phyloP scores from a whole-genome alignment of 2,329 filamentous ascomycete species.

The Xylariaceae sp. region DNA sequence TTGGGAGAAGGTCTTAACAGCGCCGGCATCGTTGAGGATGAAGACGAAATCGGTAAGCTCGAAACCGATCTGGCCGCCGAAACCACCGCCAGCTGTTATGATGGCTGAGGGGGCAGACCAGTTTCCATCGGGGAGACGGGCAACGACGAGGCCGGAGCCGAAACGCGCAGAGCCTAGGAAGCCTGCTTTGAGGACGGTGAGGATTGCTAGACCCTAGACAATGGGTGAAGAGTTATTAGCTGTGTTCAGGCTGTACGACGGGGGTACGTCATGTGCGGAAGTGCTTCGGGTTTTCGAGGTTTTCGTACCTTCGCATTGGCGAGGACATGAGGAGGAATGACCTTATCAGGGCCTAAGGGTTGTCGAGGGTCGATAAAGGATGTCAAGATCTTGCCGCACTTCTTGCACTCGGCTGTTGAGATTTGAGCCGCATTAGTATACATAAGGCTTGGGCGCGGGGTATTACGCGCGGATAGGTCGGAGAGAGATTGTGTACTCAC shows the following conservation, averaged over 20 bases:
- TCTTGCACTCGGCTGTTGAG: constrained; percentile 84
- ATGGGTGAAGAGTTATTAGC: constrained; percentile 5
- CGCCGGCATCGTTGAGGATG: constrained; percentile 86
- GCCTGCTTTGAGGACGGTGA: constrained; percentile 82
- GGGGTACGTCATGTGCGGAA: no score
- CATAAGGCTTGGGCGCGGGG: constrained; percentile 14
- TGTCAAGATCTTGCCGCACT: constrained; percentile 90
- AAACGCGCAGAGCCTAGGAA: constrained; percentile 81
- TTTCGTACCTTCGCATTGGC: constrained; percentile 77
- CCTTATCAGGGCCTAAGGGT: constrained; percentile 91
- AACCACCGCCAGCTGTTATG: constrained; percentile 73
- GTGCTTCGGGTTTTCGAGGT: no score
- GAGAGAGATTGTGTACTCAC: constrained; percentile 45
- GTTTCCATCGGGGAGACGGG: constrained; percentile 68
- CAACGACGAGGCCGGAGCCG: constrained; percentile 77
- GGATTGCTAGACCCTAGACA: constrained; percentile 68
- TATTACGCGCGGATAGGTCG: constrained; percentile 15
- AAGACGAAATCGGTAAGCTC: constrained; percentile 95
- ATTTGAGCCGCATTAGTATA: constrained; percentile 4
- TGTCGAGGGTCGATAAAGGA: constrained; percentile 94
- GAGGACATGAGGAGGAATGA: constrained; percentile 88
- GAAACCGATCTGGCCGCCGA: constrained; percentile 83
- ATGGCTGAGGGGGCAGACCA: constrained; percentile 84
- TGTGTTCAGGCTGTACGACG: neutral
- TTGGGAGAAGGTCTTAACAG: constrained; percentile 92